Conservation (phyloP, 192 early-diverging fungal species). For the Kickxella alabastrina region DNA sequence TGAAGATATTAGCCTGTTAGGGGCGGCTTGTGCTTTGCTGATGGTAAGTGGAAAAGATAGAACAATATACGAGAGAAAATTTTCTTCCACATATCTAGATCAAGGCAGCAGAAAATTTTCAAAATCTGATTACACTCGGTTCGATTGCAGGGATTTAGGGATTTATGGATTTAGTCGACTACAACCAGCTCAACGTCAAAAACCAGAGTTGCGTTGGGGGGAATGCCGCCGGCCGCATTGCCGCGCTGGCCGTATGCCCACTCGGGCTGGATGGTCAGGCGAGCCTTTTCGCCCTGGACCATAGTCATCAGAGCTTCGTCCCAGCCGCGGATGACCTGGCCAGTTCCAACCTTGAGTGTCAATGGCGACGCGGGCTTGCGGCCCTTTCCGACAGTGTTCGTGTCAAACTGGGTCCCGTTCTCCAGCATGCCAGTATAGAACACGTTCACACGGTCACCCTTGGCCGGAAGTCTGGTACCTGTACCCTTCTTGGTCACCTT, state of each 20-base stretch:
- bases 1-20: no score
- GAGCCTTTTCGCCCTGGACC: slow-evolving; percentile 82
- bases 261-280: slow-evolving; percentile 74
- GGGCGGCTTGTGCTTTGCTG: no score
- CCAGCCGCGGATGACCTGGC: slow-evolving; percentile 89
- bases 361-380: slow-evolving; percentile 67
- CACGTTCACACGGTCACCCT: slow-evolving; percentile 65
- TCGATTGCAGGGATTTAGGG: no score
- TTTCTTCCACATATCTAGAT: no score
- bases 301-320: slow-evolving; percentile 84
- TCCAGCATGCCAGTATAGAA: slow-evolving; percentile 69
- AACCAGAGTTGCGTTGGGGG: slow-evolving; percentile 71
- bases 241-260: slow-evolving; percentile 83
- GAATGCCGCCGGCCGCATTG: slow-evolving; percentile 62
- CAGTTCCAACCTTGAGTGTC: slow-evolving; percentile 84
- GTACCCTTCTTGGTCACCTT: slow-evolving; percentile 63
- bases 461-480: slow-evolving; percentile 52
- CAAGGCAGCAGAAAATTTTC: no score
- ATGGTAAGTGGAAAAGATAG: no score
- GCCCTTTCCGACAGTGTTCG: slow-evolving; percentile 54
- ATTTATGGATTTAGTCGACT: slow-evolving; percentile 56
- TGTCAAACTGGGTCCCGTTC: slow-evolving; percentile 68
- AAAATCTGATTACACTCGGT: no score
- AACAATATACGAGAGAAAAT: no score
- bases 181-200: slow-evolving; percentile 77